Conservation (phyloP, 768 basidiomycete genomes). For the Agaricus sinodeliciosus region DNA sequence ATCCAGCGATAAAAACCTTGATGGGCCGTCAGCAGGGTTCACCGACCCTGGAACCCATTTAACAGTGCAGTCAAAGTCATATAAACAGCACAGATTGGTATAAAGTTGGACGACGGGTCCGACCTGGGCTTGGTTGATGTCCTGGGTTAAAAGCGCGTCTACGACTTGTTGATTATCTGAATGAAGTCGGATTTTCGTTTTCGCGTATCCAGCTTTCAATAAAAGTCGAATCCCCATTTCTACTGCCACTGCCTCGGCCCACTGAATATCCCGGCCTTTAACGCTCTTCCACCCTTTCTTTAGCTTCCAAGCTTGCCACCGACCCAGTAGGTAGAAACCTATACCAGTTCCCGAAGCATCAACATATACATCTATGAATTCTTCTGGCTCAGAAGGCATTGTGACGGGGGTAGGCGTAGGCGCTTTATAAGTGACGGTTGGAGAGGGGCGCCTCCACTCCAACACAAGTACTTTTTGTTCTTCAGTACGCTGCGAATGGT, state of each 20-base stretch:
- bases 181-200: constrained; percentile 22
- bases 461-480: constrained; percentile 18
- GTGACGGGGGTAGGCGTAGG: not conserved
- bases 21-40: constrained; percentile 29
- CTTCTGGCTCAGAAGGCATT: not conserved
- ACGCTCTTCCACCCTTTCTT: constrained; percentile 20
- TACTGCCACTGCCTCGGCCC: constrained; percentile 39
- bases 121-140: constrained; percentile 19
- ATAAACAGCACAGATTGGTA: constrained; percentile 14
- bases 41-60: constrained; percentile 24
- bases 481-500: constrained; percentile 10
- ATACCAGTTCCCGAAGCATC: constrained; percentile 39
- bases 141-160: constrained; percentile 20
- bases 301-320: constrained; percentile 36
- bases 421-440: not conserved
- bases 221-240: constrained; percentile 32
- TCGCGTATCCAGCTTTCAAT: constrained; percentile 16
- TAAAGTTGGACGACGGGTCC: constrained; percentile 24
- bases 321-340: constrained; percentile 26
- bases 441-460: constrained; percentile 12
- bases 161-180: constrained; percentile 39
- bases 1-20: constrained; percentile 10
- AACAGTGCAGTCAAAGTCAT: constrained; percentile 18
- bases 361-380: constrained; percentile 23
- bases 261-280: constrained; percentile 28